Conservation (phyloP, 306 rosid genomes). For the Cicer chorassanicum region DNA sequence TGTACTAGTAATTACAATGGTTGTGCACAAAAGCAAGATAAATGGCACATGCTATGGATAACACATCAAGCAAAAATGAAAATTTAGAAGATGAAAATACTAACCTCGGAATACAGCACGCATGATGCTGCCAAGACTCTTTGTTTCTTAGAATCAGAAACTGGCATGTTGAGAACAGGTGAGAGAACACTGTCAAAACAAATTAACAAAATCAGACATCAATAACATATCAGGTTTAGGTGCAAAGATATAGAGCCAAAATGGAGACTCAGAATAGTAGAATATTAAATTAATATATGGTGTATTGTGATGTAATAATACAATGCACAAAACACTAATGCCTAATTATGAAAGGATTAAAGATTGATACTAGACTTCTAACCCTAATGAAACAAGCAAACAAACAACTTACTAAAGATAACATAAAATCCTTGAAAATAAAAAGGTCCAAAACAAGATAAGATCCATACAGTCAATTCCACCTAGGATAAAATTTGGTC, state of each 20-base stretch:
- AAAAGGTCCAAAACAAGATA: conserved; percentile 20
- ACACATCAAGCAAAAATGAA: conserved; percentile 1
- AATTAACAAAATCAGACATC: conserved; percentile 41
- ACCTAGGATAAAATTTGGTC: no score
- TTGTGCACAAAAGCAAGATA: conserved; percentile 33
- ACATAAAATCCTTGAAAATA: conserved; percentile 1
- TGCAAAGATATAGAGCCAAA: conserved; percentile 4
- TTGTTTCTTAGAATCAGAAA: conserved; percentile 93
- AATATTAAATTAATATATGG: conserved; percentile 21
- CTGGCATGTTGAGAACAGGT: conserved; percentile 94
- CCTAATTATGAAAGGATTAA: background rate
- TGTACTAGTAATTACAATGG: conserved; percentile 42
- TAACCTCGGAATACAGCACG: conserved; percentile 93
- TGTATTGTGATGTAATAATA: background rate
- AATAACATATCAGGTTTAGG: conserved; percentile 7
- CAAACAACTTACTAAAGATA: background rate
- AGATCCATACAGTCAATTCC: background rate
- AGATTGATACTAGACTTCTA: conserved; percentile 16
- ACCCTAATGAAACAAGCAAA: conserved; percentile 19
- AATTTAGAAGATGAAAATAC: conserved; percentile 43
- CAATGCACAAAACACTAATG: background rate
- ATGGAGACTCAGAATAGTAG: conserved; percentile 14
- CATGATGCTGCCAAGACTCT: conserved; percentile 94
- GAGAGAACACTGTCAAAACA: conserved; percentile 84
- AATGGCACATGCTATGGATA: conserved; percentile 1